Base-by-base conservation (phyloP, 2,329 filamentous ascomycete species). In the Alternaria brassicicola region DNA sequence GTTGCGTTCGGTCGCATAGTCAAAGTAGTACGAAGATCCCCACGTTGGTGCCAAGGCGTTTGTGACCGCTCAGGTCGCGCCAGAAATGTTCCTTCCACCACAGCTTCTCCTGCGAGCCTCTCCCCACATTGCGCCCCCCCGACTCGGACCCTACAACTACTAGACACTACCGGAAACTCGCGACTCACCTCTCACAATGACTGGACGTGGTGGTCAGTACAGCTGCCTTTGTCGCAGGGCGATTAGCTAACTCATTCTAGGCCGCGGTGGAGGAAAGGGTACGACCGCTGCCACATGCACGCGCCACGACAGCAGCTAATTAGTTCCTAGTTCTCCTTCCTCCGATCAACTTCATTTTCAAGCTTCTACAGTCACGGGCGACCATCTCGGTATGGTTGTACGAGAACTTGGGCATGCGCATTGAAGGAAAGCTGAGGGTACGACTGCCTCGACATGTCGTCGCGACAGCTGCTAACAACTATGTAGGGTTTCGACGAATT, bases 381-480 rank as follows among this genome's bases (percentile, higher is more conserved):
- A 93, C 90, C 1, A 92, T 98, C 36, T 92, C 91, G 70, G 91
- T 99, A 74, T 99, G 95, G 95, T 84, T 99, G 39, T 98, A 96
- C 79, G 95, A 99, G 82, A 95, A 99, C 84, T 83, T 98, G 52
- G 88, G 89, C 13, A 93, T 97, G 74, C 86, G 95, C 60, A 97
- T 99, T 74, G 93, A 98, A 81, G 95, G 95, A 62, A 97, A 94
- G 82, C 97, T 99, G 67, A 87, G 95, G 73, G 94, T 96, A 78
- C 64, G 88, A n/a, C 25, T 33, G 26, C 42, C 45, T 30, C 21
- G 2, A 42, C 26, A 57, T 38, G 6, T 47, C 55, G 31, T 36
- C 31, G 46, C 36, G 3, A 45, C 12, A 3, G 33, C 12, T 59
- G 50, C 63, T 76, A 48, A 75, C 51, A 43, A 4, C 13, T 25